Percentiles rank a stretch among this genome's conserved stretches.
phyloP scores from a whole-genome alignment of 352 stramenopile genomes.

The Phytophthora tentaculata region DNA sequence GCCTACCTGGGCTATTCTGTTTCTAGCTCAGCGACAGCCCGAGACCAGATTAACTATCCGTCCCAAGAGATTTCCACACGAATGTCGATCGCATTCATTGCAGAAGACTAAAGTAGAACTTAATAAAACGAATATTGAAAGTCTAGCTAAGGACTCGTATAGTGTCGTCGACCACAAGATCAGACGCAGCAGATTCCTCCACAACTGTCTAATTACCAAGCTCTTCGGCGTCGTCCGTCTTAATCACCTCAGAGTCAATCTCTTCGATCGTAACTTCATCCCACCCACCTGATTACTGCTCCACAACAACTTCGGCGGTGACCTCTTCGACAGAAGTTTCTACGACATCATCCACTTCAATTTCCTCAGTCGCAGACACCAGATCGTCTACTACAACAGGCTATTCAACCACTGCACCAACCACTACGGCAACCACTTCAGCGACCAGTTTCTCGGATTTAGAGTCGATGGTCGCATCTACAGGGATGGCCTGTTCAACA shows the following conservation, averaged over 20 bases:
- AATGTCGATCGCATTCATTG: no score
- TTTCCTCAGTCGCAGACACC: constrained; percentile 1
- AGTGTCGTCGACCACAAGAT: no score
- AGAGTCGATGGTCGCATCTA: not conserved
- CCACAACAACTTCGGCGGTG: not conserved
- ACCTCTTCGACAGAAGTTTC: not conserved
- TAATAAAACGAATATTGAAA: no score
- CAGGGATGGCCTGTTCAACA: constrained; percentile 1
- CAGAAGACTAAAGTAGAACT: no score
- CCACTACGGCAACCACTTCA: constrained; percentile 17
- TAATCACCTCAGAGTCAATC: no score
- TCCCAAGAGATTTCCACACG: no score
- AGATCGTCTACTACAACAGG: not conserved
- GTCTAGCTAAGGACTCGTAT: no score
- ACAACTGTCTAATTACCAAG: no score
- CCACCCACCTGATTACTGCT: no score
- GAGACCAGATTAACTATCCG: no score
- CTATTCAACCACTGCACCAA: not conserved
- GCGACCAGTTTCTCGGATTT: constrained; percentile 1
- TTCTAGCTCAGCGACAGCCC: no score
- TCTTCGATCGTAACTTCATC: not conserved
- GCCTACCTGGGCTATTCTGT: no score
- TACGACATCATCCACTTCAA: not conserved
- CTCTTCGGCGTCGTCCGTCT: not conserved
- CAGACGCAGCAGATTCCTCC: not conserved